Evolutionary conservation across 352 stramenopile genomes (phyloP).

Genomic region (Globisporangium recalcitrans): DNA sequence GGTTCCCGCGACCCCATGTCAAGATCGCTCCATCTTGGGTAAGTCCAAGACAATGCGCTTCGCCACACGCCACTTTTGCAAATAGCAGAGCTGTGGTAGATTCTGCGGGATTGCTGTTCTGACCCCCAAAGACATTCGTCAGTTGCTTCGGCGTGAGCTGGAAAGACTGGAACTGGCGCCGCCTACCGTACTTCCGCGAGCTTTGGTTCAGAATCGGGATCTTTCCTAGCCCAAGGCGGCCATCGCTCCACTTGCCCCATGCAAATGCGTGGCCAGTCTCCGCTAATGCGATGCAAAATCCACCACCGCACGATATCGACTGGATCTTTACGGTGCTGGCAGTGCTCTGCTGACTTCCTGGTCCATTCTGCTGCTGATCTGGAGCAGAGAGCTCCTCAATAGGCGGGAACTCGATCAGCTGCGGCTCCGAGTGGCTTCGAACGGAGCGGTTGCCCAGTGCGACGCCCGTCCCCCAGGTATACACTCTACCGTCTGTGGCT

Average conservation of each 20-base stretch:
- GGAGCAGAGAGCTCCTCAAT: neutral
- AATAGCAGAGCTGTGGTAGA: conserved; percentile 10
- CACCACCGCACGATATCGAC: conserved; percentile 60
- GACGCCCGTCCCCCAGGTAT: conserved; percentile 70
- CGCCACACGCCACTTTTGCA: conserved; percentile 52
- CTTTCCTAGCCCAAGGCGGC: conserved; percentile 59
- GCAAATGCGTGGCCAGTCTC: conserved; percentile 52
- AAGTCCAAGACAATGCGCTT: conserved; percentile 75
- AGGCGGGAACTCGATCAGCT: conserved; percentile 25
- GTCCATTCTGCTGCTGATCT: neutral
- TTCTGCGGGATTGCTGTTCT: no score
- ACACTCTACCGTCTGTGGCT: conserved; percentile 46
- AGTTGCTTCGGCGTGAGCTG: conserved; percentile 32
- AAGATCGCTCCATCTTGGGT: conserved; percentile 44
- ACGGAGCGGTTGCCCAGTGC: conserved; percentile 40
- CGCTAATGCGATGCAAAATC: conserved; percentile 71
- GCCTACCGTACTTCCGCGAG: conserved; percentile 28
- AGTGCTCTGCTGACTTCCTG: no score
- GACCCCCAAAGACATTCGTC: no score
- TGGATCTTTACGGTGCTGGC: conserved; percentile 1
- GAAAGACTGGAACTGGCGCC: conserved; percentile 59
- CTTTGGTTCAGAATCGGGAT: conserved; percentile 47
- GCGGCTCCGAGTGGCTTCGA: conserved; percentile 31
- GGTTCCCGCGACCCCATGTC: conserved; percentile 74
- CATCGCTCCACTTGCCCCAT: conserved; percentile 79